Base-by-base conservation (phyloP, 345 rosid species). In the Turnera subulata region DNA sequence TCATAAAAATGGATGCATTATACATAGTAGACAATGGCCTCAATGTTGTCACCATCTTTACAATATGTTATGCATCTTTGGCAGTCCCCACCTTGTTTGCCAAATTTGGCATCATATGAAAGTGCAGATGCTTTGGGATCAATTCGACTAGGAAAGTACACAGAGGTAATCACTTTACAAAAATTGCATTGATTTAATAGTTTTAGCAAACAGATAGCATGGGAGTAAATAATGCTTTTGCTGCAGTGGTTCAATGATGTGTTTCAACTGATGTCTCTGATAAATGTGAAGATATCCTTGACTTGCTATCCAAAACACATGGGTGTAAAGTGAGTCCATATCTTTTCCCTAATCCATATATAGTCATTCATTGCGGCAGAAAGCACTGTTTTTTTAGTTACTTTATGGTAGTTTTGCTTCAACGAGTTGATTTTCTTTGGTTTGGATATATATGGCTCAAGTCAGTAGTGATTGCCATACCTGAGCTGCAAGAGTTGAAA, bases 241-340 rank as follows among this genome's bases (percentile, higher is more conserved):
- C 22, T 76, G 72, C 86, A 90, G 95, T 90, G 95, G 97, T 90
- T 86, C 75, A 81, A 86, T 60, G 95, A 90, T 77, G 97, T 90
- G 2, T 65, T 63, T 80, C 95, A 26, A 81, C 78, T 66, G 95
- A 84, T 25, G 78, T 90, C 61, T 81, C 85, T 13, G 80, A 84
- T 62, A 82, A 70, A 65, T 89, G 97, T 59, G 95, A 82, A 73
- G 81, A 89, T 61, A 69, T 78, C 53, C 82, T 89, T 49, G 69
- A 65, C 55, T 83, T 67, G 62, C 73, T 89, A 26, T 74, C 80
- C 13, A 81, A 73, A 68, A 80, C 63, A 64, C 80, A 86, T 70
- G 90, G 95, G 15, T 82, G 92, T 71, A 73, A 90, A 75, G 95
- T 89, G 73, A 73, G 83, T 67, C 50, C 52, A 46, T 46, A 55